Percentiles rank a stretch among this genome's conserved stretches.
Evolutionary conservation across 805 yeast genomes (phyloP).

Genomic region (Ogataea kodamae): DNA sequence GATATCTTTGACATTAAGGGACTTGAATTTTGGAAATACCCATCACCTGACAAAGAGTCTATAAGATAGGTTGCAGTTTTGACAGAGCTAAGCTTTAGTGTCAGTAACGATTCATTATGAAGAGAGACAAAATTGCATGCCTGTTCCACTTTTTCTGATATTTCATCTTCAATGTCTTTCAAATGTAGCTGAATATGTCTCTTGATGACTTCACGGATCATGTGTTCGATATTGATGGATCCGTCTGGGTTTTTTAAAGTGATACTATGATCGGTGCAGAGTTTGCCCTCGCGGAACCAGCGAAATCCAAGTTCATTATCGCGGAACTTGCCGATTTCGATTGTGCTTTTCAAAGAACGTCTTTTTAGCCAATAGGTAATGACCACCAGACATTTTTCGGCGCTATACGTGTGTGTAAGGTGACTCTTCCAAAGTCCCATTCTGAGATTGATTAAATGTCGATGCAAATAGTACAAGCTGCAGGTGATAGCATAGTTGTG

Average conservation of each 20-base stretch:
- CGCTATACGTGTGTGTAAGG: slow-evolving; percentile 53
- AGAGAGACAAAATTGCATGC: slow-evolving; percentile 30
- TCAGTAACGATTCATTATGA: slow-evolving; percentile 24
- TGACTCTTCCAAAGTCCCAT: slow-evolving; percentile 56
- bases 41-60: slow-evolving; percentile 38
- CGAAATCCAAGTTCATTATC: slow-evolving; percentile 47
- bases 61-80: slow-evolving; percentile 31
- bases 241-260: slow-evolving; percentile 35
- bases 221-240: slow-evolving; percentile 34
- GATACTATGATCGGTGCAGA: slow-evolving; percentile 21
- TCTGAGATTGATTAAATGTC: slow-evolving; percentile 51
- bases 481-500: slow-evolving; percentile 60
- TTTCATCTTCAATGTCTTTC: slow-evolving; percentile 30
- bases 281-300: slow-evolving; percentile 59
- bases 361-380: slow-evolving; percentile 65
- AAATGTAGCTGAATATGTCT: slow-evolving; percentile 39
- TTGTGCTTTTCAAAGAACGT: slow-evolving; percentile 46
- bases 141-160: slow-evolving; percentile 28
- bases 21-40: slow-evolving; percentile 44
- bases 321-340: slow-evolving; percentile 58
- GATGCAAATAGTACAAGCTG: slow-evolving; percentile 57
- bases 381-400: slow-evolving; percentile 50
- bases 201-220: slow-evolving; percentile 38
- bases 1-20: slow-evolving; percentile 35
- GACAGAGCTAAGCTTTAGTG: slow-evolving; percentile 28